Conservation (phyloP, 305 asterid genomes). For the Solanum hybrid region DNA sequence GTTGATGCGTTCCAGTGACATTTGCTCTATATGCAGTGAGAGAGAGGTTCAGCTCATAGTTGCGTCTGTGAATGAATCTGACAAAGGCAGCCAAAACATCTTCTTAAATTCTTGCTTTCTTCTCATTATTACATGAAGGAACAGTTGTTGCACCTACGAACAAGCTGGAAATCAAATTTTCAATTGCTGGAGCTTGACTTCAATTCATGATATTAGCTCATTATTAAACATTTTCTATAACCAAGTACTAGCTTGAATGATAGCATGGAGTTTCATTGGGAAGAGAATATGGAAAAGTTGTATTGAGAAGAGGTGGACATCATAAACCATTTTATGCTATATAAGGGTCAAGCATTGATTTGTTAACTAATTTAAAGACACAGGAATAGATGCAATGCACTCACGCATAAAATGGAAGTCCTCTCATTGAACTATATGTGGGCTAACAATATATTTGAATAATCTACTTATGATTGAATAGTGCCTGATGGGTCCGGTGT, state of each 20-base stretch:
- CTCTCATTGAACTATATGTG: background rate
- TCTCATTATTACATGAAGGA: background rate
- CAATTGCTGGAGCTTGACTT: background rate
- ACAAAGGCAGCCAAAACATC: background rate
- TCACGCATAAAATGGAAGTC: background rate
- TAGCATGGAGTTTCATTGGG: background rate
- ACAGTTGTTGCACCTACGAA: background rate
- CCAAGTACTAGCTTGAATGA: background rate
- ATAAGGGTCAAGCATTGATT: background rate
- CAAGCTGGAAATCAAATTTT: background rate
- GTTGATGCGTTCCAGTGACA: background rate
- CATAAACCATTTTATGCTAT: background rate
- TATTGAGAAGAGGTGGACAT: background rate
- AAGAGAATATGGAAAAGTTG: background rate
- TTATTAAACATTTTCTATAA: background rate
- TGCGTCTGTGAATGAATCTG: background rate
- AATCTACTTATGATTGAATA: background rate
- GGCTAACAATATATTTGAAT: background rate
- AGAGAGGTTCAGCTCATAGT: background rate
- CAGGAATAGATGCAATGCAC: background rate
- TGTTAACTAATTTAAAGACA: background rate
- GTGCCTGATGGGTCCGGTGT: background rate
- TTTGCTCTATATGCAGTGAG: background rate
- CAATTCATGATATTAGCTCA: background rate
- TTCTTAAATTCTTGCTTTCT: background rate